Percentiles rank a stretch among this genome's conserved stretches.
Evolutionary conservation across 257 asterid species (phyloP).

Genomic region (Schizonepeta tenuifolia): DNA sequence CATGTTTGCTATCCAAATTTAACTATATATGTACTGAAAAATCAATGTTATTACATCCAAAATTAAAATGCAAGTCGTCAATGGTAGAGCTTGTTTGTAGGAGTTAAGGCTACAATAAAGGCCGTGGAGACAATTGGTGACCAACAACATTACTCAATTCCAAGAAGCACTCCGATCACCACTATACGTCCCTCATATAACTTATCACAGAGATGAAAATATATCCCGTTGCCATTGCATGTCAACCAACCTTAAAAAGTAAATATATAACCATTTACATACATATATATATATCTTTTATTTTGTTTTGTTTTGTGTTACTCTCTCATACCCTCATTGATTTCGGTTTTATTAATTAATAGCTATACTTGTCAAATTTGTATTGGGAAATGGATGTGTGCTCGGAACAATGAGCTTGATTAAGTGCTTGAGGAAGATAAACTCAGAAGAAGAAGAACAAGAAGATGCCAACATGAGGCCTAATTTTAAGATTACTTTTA

Average conservation of each 20-base stretch:
- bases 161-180: slow-evolving; percentile 5
- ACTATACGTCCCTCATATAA: not conserved
- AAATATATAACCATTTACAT: not conserved
- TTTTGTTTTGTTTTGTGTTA: not conserved
- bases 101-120: not conserved
- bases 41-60: too few relatives aligned
- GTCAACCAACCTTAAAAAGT: not conserved
- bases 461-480: not conserved
- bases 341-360: too few relatives aligned
- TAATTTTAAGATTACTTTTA: not conserved
- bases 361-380: not conserved
- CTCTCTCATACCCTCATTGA: too few relatives aligned
- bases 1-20: too few relatives aligned
- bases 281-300: not conserved
- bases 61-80: not conserved
- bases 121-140: not conserved
- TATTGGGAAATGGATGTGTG: not conserved
- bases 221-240: not conserved
- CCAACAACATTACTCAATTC: not conserved
- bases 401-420: not conserved
- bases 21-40: too few relatives aligned
- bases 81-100: slow-evolving; percentile 5
- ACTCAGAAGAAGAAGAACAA: slow-evolving; percentile 1
- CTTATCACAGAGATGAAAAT: not conserved
- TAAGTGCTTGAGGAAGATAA: slow-evolving; percentile 16